These are phyloP conservation scores for Diaporthe caulivora DNA, from an alignment of 2,329 filamentous ascomycete genomes.

Conservation along the genomic window DNA sequence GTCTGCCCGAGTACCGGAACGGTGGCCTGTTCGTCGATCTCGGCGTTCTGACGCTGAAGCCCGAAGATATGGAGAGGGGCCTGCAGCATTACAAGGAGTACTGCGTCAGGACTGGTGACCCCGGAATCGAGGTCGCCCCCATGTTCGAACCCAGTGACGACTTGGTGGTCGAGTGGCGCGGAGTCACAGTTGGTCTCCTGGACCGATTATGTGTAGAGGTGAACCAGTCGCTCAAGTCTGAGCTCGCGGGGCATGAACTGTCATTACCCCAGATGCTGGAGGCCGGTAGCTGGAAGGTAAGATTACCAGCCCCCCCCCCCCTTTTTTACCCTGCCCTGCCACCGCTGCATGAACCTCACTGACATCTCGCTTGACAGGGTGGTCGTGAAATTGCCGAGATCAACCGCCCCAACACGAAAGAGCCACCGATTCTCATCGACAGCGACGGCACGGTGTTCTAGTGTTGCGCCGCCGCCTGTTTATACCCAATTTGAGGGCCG, in stretches of 20 bases:
- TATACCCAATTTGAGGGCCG: not conserved
- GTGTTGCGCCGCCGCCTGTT: conserved; percentile 40
- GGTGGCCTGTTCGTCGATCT: conserved; percentile 76
- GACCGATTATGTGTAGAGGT: conserved; percentile 66
- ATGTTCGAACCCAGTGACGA: conserved; percentile 72
- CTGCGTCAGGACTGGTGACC: conserved; percentile 77
- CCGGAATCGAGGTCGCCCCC: conserved; percentile 66
- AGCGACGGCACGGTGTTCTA: conserved; percentile 98
- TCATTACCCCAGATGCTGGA: conserved; percentile 91
- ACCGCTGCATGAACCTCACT: not conserved
- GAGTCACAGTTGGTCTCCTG: conserved; percentile 71
- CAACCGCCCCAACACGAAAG: conserved; percentile 94
- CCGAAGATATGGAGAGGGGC: conserved; percentile 56
- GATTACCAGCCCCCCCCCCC: conserved; percentile 42
- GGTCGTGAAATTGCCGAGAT: conserved; percentile 97
- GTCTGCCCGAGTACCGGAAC: conserved; percentile 79
- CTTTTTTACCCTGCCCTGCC: not conserved
- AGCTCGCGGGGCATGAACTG: conserved; percentile 78
- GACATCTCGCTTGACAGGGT: conserved; percentile 64
- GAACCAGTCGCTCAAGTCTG: conserved; percentile 72
- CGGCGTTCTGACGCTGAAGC: conserved; percentile 64
- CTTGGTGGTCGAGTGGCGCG: conserved; percentile 76
- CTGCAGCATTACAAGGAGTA: conserved; percentile 69
- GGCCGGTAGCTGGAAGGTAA: conserved; percentile 97
- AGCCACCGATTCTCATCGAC: conserved; percentile 94